Evolutionary conservation across 2,329 filamentous ascomycete species (phyloP).

Genomic region (Microcyclosporella mali): DNA sequence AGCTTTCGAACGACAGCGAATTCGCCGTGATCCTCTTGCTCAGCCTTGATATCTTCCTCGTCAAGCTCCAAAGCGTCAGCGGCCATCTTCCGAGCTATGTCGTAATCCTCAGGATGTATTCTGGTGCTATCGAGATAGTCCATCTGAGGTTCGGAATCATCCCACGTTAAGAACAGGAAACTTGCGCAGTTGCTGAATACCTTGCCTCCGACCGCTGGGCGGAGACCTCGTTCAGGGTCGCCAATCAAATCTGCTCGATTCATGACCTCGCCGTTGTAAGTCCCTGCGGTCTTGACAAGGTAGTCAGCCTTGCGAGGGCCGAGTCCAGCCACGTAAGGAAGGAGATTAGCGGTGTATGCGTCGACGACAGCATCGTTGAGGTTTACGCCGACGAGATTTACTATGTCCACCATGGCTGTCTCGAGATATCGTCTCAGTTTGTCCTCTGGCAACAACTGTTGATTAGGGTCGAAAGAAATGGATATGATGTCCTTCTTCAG

Average conservation of each 20-base stretch:
- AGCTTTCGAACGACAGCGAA: constrained; percentile 90
- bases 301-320: constrained; percentile 85
- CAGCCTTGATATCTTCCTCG: constrained; percentile 94
- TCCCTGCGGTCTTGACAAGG: constrained; percentile 79
- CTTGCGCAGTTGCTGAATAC: constrained; percentile 97
- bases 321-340: constrained; percentile 86
- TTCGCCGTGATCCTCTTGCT: constrained; percentile 81
- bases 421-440: constrained; percentile 82
- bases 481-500: constrained; percentile 83
- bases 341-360: constrained; percentile 72
- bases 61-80: constrained; percentile 94
- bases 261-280: constrained; percentile 75
- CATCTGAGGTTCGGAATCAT: constrained; percentile 54
- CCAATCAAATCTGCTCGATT: constrained; percentile 84
- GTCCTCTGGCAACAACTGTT: constrained; percentile 80
- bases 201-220: constrained; percentile 73
- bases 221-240: constrained; percentile 57
- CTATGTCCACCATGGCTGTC: constrained; percentile 97
- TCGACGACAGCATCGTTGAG: constrained; percentile 87
- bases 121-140: constrained; percentile 95
- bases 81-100: constrained; percentile 95
- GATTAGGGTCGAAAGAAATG: constrained; percentile 80
- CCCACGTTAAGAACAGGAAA: constrained; percentile 81
- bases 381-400: constrained; percentile 92
- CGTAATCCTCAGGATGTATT: constrained; percentile 97